Evolutionary conservation across 1,284 basidiomycete species (phyloP).

Genomic region (Sanghuangporus sanghuang): DNA sequence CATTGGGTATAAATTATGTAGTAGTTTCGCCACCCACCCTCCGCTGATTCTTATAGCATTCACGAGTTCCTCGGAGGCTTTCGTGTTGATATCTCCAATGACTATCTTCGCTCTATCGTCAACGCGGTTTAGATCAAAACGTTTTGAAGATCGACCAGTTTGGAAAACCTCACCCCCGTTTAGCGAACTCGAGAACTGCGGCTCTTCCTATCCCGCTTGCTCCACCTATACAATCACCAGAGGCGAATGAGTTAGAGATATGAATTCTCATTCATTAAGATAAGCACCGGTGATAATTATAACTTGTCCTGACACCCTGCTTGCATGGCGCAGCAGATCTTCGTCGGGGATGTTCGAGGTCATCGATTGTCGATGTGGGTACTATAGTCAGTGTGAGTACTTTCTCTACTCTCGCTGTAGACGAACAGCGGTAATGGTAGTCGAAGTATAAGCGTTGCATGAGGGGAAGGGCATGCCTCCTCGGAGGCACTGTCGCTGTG

Average conservation of each 20-base stretch:
- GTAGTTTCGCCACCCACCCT: not conserved
- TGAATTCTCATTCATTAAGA: not conserved
- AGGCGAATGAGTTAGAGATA: not conserved
- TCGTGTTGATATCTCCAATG: not conserved
- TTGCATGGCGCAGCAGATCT: not conserved
- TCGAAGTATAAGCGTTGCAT: no score
- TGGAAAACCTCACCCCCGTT: not conserved
- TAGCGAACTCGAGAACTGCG: not conserved
- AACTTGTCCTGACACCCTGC: not conserved
- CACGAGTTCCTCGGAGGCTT: not conserved
- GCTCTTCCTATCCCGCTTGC: conserved; percentile 4
- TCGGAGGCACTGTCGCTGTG: no score
- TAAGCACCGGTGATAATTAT: not conserved
- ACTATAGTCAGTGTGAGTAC: no score
- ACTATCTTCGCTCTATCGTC: not conserved
- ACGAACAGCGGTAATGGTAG: no score
- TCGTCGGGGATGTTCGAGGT: not conserved
- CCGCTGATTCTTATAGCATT: not conserved
- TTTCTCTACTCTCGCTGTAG: no score
- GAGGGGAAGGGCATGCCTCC: no score
- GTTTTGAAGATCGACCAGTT: not conserved
- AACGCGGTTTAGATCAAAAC: not conserved
- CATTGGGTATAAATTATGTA: not conserved
- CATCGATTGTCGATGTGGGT: not conserved
- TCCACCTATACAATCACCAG: not conserved